phyloP scores from a whole-genome alignment of 441 rosid species.

The Pelargonium cotyledonis region DNA sequence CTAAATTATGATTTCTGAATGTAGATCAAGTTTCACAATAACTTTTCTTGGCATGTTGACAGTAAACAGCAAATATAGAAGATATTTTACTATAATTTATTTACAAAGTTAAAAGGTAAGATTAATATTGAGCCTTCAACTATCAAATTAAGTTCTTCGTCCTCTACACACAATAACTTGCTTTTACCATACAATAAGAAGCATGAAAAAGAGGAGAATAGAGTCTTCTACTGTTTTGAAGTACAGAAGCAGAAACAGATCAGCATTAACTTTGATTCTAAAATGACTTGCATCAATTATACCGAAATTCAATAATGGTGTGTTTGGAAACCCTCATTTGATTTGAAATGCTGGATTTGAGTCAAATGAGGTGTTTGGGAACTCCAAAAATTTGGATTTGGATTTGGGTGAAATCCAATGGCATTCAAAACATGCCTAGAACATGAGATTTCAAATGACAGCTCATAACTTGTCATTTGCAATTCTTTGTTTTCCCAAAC shows the following conservation, averaged over 20 bases:
- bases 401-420: too few relatives aligned
- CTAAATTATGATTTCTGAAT: constrained; percentile 31
- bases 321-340: too few relatives aligned
- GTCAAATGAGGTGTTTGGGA: too few relatives aligned
- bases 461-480: too few relatives aligned
- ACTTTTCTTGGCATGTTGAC: constrained; percentile 23
- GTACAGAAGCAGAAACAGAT: constrained; percentile 14
- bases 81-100: constrained; percentile 10
- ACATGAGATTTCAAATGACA: too few relatives aligned
- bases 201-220: background rate
- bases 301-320: background rate
- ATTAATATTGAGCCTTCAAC: too few relatives aligned
- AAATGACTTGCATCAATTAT: background rate
- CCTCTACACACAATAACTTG: background rate
- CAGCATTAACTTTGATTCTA: constrained; percentile 5
- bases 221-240: background rate
- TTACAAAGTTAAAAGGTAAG: background rate
- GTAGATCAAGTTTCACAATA: constrained; percentile 38
- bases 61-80: constrained; percentile 16
- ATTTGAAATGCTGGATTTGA: too few relatives aligned
- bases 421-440: too few relatives aligned
- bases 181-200: background rate
- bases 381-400: too few relatives aligned
- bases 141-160: too few relatives aligned
- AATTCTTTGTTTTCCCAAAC: too few relatives aligned